Conservation (phyloP, 768 basidiomycete genomes). For the Gloeophyllum trabeum region DNA sequence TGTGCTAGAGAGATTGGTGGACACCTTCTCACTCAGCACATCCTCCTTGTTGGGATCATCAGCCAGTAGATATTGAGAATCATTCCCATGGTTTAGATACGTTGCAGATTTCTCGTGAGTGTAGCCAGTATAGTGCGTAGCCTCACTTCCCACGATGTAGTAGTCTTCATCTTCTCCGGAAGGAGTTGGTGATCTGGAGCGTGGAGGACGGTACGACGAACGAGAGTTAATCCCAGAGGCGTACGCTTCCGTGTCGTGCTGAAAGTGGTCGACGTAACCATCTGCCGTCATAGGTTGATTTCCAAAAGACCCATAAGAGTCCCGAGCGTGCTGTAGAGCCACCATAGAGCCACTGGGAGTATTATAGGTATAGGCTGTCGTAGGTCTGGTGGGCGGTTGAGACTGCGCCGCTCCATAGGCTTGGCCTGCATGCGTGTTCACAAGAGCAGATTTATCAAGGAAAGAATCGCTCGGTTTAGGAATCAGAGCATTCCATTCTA, state of each 20-base stretch:
- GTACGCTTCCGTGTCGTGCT: slow-evolving; percentile 57
- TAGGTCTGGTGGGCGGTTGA: not conserved
- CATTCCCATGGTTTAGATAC: slow-evolving; percentile 1
- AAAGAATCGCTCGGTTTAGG: slow-evolving; percentile 16
- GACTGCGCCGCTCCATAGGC: not conserved
- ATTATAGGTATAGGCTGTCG: not conserved
- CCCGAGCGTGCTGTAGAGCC: too few species aligned
- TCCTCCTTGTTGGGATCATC: not conserved
- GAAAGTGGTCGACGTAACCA: slow-evolving; percentile 41
- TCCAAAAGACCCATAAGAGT: too few species aligned
- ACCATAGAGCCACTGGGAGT: not conserved
- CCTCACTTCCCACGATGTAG: slow-evolving; percentile 41
- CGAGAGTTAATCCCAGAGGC: slow-evolving; percentile 49
- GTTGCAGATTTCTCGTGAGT: slow-evolving; percentile 15
- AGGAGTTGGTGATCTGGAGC: slow-evolving; percentile 71
- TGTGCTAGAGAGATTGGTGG: not conserved
- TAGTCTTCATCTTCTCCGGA: slow-evolving; percentile 67
- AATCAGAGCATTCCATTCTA: slow-evolving; percentile 12
- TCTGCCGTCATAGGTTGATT: not conserved
- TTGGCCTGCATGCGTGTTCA: not conserved
- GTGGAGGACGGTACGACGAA: slow-evolving; percentile 34
- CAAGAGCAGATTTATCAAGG: slow-evolving; percentile 8
- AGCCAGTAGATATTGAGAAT: not conserved
- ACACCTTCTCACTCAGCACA: not conserved
- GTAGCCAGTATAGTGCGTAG: slow-evolving; percentile 42